A percentile compares a stretch with the other conserved stretches of the same genome.
Evolutionary conservation across 805 yeast species (phyloP).

Genomic region (Saccharomycopsis sp.): DNA sequence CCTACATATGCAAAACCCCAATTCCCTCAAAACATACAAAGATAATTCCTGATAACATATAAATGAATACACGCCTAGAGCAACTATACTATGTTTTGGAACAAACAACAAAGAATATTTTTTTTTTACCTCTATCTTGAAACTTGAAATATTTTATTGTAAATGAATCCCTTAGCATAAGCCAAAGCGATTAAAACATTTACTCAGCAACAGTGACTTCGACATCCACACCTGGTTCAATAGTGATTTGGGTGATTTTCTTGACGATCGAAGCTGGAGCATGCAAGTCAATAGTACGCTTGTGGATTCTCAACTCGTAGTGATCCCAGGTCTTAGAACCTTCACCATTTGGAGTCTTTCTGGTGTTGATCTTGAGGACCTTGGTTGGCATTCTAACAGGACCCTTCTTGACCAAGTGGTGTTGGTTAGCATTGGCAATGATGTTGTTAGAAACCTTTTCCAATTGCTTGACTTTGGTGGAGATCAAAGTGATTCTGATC

Average conservation of each 20-base stretch:
- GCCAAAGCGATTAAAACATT: slow-evolving; percentile 25
- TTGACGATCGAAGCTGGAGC: slow-evolving; percentile 92
- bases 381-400: slow-evolving; percentile 99
- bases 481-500: slow-evolving; percentile 98
- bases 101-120: neutral
- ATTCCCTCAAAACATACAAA: neutral
- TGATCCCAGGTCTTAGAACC: slow-evolving; percentile 99
- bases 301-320: slow-evolving; percentile 99
- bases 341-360: slow-evolving; percentile 99
- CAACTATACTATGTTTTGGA: slow-evolving; percentile 6
- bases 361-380: slow-evolving; percentile 95
- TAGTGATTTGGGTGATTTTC: slow-evolving; percentile 95
- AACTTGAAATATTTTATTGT: neutral
- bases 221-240: slow-evolving; percentile 99
- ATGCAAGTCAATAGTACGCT: slow-evolving; percentile 97
- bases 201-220: slow-evolving; percentile 87
- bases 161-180: neutral
- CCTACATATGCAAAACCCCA: no score
- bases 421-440: slow-evolving; percentile 77
- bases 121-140: neutral
- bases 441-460: slow-evolving; percentile 94
- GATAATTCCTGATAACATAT: slow-evolving; percentile 16
- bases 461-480: slow-evolving; percentile 97
- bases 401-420: slow-evolving; percentile 89
- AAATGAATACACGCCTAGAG: slow-evolving; percentile 12